These are phyloP conservation scores for Lactarius sp. DNA, from an alignment of 768 basidiomycete genomes.

Conservation along the genomic window DNA sequence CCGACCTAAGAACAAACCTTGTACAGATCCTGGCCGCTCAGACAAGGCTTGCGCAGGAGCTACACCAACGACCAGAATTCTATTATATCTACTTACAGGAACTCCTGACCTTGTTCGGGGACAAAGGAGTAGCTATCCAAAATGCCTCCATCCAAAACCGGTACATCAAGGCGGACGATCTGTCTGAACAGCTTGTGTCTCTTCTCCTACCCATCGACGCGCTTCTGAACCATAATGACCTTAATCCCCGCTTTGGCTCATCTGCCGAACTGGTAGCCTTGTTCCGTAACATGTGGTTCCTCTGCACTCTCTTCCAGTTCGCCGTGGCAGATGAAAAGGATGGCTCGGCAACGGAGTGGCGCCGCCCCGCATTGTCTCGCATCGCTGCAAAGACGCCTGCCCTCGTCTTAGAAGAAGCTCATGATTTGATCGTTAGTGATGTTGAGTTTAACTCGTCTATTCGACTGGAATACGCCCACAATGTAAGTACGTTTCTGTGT, in stretches of 20 bases:
- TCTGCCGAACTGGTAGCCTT: slow-evolving; percentile 60
- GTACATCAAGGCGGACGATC: slow-evolving; percentile 69
- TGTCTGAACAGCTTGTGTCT: slow-evolving; percentile 83
- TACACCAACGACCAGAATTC: slow-evolving; percentile 67
- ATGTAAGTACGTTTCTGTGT: slow-evolving; percentile 41
- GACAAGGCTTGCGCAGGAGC: slow-evolving; percentile 79
- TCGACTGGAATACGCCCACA: slow-evolving; percentile 76
- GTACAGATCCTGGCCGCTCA: slow-evolving; percentile 81
- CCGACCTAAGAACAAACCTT: background rate
- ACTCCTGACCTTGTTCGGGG: slow-evolving; percentile 77
- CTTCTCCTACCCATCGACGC: slow-evolving; percentile 89
- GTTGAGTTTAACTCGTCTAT: slow-evolving; percentile 91
- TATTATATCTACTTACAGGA: slow-evolving; percentile 81
- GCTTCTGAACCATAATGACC: slow-evolving; percentile 66
- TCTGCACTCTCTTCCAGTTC: slow-evolving; percentile 84
- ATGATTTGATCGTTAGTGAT: slow-evolving; percentile 80
- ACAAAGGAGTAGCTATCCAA: slow-evolving; percentile 89
- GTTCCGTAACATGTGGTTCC: slow-evolving; percentile 93
- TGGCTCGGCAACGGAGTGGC: slow-evolving; percentile 70
- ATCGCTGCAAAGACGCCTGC: slow-evolving; percentile 86
- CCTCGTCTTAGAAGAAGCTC: slow-evolving; percentile 74
- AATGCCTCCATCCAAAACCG: slow-evolving; percentile 65
- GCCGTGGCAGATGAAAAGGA: slow-evolving; percentile 49
- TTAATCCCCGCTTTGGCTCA: slow-evolving; percentile 52
- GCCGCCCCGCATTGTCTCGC: slow-evolving; percentile 64